A percentile compares a stretch with the other conserved stretches of the same genome.
Conservation (phyloP, 768 basidiomycete species). For the Suillus subluteus region DNA sequence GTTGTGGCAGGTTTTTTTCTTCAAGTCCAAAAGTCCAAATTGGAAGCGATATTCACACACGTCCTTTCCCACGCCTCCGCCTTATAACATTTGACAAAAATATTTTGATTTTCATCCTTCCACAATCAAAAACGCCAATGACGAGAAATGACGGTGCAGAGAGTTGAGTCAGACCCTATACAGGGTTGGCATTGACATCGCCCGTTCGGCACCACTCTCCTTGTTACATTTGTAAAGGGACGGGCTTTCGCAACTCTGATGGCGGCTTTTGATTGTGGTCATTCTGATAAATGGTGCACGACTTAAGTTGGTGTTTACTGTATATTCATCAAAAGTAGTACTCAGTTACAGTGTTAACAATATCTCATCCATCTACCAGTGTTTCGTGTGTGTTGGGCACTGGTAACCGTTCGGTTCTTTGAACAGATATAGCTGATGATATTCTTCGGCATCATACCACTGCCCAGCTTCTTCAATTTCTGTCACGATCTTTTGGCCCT, state of each 20-base stretch:
- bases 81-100: conserved; percentile 11
- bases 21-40: background rate
- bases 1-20: background rate
- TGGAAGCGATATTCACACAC: background rate
- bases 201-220: conserved; percentile 64
- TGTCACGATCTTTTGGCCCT: conserved; percentile 76
- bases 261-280: conserved; percentile 39
- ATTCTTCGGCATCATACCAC: conserved; percentile 87
- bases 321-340: conserved; percentile 2
- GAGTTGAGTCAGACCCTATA: conserved; percentile 55
- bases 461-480: conserved; percentile 66
- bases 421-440: conserved; percentile 82
- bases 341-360: background rate
- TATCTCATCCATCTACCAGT: conserved; percentile 61
- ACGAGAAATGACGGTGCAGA: conserved; percentile 60
- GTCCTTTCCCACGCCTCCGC: conserved; percentile 20
- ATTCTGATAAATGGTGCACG: background rate
- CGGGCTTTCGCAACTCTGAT: conserved; percentile 57
- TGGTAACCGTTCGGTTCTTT: conserved; percentile 88
- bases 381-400: conserved; percentile 84
- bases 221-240: conserved; percentile 63
- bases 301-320: background rate
- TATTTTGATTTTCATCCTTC: conserved; percentile 40
- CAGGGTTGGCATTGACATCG: conserved; percentile 59
- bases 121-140: conserved; percentile 53